These are phyloP conservation scores for Aspergillus latus DNA, from an alignment of 2,329 filamentous ascomycete species.

Conservation along the genomic window DNA sequence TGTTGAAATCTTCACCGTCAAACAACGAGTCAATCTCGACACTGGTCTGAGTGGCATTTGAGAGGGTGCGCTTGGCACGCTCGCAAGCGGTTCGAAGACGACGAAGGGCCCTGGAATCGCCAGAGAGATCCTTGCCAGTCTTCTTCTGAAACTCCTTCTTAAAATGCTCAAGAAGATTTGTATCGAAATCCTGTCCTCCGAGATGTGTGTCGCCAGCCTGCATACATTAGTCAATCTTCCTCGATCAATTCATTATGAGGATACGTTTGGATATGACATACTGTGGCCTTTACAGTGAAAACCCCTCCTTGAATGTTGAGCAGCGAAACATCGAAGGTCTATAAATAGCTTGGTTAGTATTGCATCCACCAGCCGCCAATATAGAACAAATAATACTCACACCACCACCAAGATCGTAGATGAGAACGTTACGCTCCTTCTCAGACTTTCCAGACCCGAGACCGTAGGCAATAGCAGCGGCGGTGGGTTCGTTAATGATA, in stretches of 20 bases:
- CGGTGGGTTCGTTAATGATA: conserved; percentile 99
- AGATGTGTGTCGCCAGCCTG: conserved; percentile 89
- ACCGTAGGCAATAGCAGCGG: conserved; percentile 97
- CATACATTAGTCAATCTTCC: not conserved
- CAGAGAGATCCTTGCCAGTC: conserved; percentile 74
- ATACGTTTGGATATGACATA: not conserved
- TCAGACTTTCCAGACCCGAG: conserved; percentile 90
- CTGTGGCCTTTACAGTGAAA: conserved; percentile 95
- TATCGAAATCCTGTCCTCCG: conserved; percentile 95
- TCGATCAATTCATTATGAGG: no score
- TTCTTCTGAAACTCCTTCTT: conserved; percentile 89
- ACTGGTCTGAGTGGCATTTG: conserved; percentile 94
- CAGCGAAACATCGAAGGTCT: conserved; percentile 98
- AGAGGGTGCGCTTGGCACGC: conserved; percentile 98
- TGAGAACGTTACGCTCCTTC: conserved; percentile 98
- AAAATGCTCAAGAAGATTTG: conserved; percentile 92
- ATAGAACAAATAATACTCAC: not conserved
- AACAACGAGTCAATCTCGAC: conserved; percentile 99
- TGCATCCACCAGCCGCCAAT: not conserved
- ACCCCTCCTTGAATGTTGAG: conserved; percentile 99
- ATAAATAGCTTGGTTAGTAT: not conserved
- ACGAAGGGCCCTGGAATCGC: conserved; percentile 87
- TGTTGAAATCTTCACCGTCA: conserved; percentile 96
- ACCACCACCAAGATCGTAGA: conserved; percentile 99
- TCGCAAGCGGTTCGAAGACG: conserved; percentile 97